Percentiles rank a stretch among this genome's conserved stretches.
These are phyloP conservation scores for Boletus semigastroideus DNA, from an alignment of 1,284 basidiomycete genomes.

Conservation along the genomic window DNA sequence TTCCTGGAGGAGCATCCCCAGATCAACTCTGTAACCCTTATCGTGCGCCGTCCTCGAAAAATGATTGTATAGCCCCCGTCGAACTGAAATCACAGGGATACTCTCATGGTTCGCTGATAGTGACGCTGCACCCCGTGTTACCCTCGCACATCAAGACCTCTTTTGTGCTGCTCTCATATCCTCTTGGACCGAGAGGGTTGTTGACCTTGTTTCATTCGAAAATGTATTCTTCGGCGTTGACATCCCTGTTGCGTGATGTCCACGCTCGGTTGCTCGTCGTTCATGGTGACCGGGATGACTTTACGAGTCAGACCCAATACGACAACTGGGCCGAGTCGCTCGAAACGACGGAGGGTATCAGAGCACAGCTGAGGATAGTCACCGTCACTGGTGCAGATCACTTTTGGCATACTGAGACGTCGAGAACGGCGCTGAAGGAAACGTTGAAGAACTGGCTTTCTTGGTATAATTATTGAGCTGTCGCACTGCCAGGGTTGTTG, in stretches of 20 bases:
- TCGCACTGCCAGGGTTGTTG: conserved; percentile 13
- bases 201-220: conserved; percentile 66
- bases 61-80: neutral
- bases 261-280: conserved; percentile 58
- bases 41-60: conserved; percentile 41
- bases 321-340: conserved; percentile 52
- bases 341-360: conserved; percentile 19
- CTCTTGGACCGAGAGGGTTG: conserved; percentile 63
- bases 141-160: conserved; percentile 49
- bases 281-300: conserved; percentile 72
- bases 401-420: conserved; percentile 41
- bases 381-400: conserved; percentile 45
- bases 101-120: conserved; percentile 75
- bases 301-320: conserved; percentile 59
- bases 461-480: conserved; percentile 1
- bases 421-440: conserved; percentile 19
- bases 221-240: conserved; percentile 51
- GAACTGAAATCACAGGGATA: conserved; percentile 56
- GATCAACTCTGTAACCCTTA: conserved; percentile 48
- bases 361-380: conserved; percentile 25
- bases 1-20: conserved; percentile 45
- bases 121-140: conserved; percentile 58
- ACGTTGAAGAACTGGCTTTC: conserved; percentile 24
- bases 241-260: conserved; percentile 45
- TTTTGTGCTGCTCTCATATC: conserved; percentile 77